A percentile compares a stretch with the other conserved stretches of the same genome.
These are phyloP conservation scores for Botrytis fabae DNA, from an alignment of 2,329 filamentous ascomycete genomes.

Conservation along the genomic window DNA sequence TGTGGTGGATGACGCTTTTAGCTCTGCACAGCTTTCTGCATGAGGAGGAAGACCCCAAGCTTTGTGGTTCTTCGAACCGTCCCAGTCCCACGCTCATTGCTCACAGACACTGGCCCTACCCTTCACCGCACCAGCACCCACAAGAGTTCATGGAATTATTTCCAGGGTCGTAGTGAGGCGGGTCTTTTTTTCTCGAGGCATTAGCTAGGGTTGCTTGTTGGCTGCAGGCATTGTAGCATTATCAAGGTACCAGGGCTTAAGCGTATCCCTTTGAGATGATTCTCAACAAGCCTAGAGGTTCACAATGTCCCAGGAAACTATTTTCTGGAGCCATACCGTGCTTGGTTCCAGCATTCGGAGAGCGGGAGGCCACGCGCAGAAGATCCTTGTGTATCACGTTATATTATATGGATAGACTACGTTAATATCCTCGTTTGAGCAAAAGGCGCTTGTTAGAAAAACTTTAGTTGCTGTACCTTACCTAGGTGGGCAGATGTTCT, in stretches of 20 bases:
- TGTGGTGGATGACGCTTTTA: conserved; percentile 36
- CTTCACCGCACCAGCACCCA: conserved; percentile 30
- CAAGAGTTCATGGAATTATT: conserved; percentile 28
- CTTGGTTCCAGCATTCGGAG: conserved; percentile 31
- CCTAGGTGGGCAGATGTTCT: conserved; percentile 16
- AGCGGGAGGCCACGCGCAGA: conserved; percentile 33
- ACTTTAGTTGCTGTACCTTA: conserved; percentile 12
- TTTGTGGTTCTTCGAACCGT: conserved; percentile 28
- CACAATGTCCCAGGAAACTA: conserved; percentile 28
- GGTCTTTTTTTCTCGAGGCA: conserved; percentile 29
- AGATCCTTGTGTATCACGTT: conserved; percentile 35
- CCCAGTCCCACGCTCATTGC: conserved; percentile 35
- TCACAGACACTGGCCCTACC: conserved; percentile 34
- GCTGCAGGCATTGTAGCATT: conserved; percentile 27
- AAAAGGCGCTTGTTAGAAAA: conserved; percentile 19
- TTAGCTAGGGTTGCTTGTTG: conserved; percentile 31
- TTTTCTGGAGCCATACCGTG: conserved; percentile 24
- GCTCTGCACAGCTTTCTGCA: conserved; percentile 31
- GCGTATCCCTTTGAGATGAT: conserved; percentile 18
- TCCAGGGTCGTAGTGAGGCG: conserved; percentile 32
- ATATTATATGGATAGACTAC: conserved; percentile 25
- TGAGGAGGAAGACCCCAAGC: conserved; percentile 23
- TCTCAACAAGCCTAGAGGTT: conserved; percentile 15
- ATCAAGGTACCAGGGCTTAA: conserved; percentile 25
- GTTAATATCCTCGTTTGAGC: conserved; percentile 15